A percentile compares a stretch with the other conserved stretches of the same genome.
Evolutionary conservation across 257 asterid genomes (phyloP).

Genomic region (Solanum chiquidenum): DNA sequence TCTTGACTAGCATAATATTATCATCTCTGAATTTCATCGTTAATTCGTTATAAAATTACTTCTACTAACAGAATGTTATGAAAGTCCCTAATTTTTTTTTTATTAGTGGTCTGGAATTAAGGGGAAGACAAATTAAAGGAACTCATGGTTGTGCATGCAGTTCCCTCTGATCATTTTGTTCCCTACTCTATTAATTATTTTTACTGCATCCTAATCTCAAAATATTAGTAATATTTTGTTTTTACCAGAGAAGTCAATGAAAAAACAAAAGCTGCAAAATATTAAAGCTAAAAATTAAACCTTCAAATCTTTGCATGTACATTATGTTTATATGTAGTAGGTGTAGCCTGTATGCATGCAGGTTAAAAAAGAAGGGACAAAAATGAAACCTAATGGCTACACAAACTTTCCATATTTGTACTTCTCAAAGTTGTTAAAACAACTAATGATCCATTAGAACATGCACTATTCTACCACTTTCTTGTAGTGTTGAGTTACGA

Average conservation of each 20-base stretch:
- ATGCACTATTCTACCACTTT: background rate
- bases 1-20: background rate
- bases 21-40: background rate
- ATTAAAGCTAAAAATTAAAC: background rate
- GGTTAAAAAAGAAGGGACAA: background rate
- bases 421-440: background rate
- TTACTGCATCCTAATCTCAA: background rate
- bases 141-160: background rate
- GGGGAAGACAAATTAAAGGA: background rate
- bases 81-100: background rate
- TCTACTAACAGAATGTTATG: background rate
- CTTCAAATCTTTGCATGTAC: background rate
- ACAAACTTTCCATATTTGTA: background rate
- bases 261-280: background rate
- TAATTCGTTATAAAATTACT: background rate
- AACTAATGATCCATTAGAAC: background rate
- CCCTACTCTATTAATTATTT: slow-evolving; percentile 9
- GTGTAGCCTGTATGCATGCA: background rate
- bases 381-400: background rate
- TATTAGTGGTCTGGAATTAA: background rate
- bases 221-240: background rate
- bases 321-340: background rate
- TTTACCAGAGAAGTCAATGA: background rate
- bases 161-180: slow-evolving; percentile 19
- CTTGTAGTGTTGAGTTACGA: background rate